phyloP scores from a whole-genome alignment of 371 early-diverging fungal species.

The Dinochytrium kinnereticum region DNA sequence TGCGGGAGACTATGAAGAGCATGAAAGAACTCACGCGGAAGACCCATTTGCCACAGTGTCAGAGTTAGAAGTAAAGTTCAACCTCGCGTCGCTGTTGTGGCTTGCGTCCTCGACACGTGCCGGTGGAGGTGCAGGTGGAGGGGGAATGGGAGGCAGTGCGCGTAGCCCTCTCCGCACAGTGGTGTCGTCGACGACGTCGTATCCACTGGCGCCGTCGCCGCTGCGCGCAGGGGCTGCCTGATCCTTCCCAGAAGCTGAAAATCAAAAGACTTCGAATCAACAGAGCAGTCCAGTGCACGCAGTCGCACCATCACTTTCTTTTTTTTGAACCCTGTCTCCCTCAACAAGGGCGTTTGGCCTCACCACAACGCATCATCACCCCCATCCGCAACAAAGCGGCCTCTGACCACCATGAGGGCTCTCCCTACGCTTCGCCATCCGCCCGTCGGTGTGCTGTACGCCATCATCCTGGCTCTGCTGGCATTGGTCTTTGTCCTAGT shows the following conservation, averaged over 20 bases:
- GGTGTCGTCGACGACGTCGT: too few relatives aligned
- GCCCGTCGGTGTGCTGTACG: neutral
- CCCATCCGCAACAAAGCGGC: neutral
- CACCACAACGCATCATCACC: neutral
- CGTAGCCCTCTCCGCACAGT: too few relatives aligned
- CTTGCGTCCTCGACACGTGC: neutral
- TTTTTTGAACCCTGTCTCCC: neutral
- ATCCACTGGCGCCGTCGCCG: too few relatives aligned
- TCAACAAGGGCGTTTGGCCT: neutral
- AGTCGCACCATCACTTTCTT: neutral
- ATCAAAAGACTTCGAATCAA: too few relatives aligned
- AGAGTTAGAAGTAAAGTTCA: neutral
- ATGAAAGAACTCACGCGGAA: neutral
- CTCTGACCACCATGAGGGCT: neutral
- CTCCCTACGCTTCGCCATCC: neutral
- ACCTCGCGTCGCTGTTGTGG: slow-evolving; percentile 10
- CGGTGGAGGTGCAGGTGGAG: neutral
- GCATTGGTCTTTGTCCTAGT: neutral
- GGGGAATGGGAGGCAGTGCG: too few relatives aligned
- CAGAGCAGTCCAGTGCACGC: too few relatives aligned
- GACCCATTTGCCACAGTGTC: neutral
- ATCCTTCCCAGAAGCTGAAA: too few relatives aligned
- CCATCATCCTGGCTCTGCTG: neutral
- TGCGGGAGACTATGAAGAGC: slow-evolving; percentile 9
- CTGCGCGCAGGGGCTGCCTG: too few relatives aligned